phyloP scores from a whole-genome alignment of 108 stramenopile species.

The Skeletonema marinoi region DNA sequence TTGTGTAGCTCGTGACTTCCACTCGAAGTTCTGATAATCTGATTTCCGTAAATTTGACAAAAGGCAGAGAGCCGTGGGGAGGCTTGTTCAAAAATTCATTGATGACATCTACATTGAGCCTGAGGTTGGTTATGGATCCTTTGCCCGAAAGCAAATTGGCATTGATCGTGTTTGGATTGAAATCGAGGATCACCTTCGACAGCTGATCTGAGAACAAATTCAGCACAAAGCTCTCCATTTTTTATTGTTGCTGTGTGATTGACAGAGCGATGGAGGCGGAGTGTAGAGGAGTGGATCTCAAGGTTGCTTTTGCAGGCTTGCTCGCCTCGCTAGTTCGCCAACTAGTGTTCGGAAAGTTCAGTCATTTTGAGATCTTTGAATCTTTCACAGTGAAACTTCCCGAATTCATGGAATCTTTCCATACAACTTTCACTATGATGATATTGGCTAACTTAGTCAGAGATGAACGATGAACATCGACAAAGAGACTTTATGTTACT shows the following conservation, averaged over 20 bases:
- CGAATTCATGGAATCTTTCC: too few relatives aligned
- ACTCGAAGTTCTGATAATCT: constrained; percentile 67
- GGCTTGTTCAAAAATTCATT: constrained; percentile 54
- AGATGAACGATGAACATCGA: too few relatives aligned
- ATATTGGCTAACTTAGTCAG: too few relatives aligned
- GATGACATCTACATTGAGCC: constrained; percentile 64
- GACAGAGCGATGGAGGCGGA: neutral
- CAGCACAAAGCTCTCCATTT: constrained; percentile 80
- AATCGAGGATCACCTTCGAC: constrained; percentile 77
- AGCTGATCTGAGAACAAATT: constrained; percentile 82
- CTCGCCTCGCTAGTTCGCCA: too few relatives aligned
- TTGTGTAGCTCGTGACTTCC: constrained; percentile 77
- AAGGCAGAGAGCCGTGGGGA: constrained; percentile 46
- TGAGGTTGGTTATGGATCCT: constrained; percentile 72
- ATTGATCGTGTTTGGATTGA: constrained; percentile 73
- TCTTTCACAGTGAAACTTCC: too few relatives aligned
- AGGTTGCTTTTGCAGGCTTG: too few relatives aligned
- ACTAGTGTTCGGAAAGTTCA: too few relatives aligned
- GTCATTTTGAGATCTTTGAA: too few relatives aligned
- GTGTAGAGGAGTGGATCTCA: too few relatives aligned
- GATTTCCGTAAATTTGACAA: constrained; percentile 59
- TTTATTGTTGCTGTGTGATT: neutral
- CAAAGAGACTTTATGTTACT: too few relatives aligned
- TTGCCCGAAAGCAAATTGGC: constrained; percentile 81
- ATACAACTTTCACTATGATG: too few relatives aligned